phyloP scores from a whole-genome alignment of 179 eudicot species.

The Drosera spatulata region DNA sequence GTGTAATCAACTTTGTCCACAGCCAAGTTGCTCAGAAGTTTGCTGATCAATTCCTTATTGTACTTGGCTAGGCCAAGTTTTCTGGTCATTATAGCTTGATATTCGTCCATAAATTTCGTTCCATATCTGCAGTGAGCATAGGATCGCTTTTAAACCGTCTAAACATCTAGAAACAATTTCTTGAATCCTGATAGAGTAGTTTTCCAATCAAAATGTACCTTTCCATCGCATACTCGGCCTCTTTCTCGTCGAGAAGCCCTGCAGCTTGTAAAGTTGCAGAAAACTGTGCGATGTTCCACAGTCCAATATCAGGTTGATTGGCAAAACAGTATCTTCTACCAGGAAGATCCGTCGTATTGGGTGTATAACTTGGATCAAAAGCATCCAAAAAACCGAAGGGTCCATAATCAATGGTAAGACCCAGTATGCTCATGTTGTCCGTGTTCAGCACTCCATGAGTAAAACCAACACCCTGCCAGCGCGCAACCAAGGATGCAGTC shows the following conservation, averaged over 20 bases:
- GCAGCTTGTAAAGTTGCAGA: conserved; percentile 81
- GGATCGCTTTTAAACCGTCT: neutral
- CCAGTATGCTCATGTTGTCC: conserved; percentile 96
- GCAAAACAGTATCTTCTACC: conserved; percentile 99
- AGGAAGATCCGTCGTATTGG: conserved; percentile 98
- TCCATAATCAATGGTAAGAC: conserved; percentile 97
- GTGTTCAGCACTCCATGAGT: conserved; percentile 99
- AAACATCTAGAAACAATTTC: neutral
- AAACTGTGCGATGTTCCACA: conserved; percentile 97
- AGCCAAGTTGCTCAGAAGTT: conserved; percentile 96
- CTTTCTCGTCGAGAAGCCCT: conserved; percentile 66
- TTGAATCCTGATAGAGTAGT: neutral
- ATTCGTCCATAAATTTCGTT: conserved; percentile 94
- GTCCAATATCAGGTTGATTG: conserved; percentile 96
- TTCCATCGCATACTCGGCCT: conserved; percentile 87
- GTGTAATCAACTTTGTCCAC: conserved; percentile 99
- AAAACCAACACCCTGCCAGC: conserved; percentile 99
- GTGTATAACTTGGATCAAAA: conserved; percentile 98
- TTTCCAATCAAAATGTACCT: conserved; percentile 32
- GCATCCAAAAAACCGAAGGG: conserved; percentile 99
- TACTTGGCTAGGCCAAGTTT: conserved; percentile 90
- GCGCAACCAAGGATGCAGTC: conserved; percentile 89
- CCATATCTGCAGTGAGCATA: conserved; percentile 60
- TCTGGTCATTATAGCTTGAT: conserved; percentile 90
- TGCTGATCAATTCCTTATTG: conserved; percentile 81